phyloP scores from a whole-genome alignment of 805 yeast genomes.

The Sungouiozyma ichnusensis region DNA sequence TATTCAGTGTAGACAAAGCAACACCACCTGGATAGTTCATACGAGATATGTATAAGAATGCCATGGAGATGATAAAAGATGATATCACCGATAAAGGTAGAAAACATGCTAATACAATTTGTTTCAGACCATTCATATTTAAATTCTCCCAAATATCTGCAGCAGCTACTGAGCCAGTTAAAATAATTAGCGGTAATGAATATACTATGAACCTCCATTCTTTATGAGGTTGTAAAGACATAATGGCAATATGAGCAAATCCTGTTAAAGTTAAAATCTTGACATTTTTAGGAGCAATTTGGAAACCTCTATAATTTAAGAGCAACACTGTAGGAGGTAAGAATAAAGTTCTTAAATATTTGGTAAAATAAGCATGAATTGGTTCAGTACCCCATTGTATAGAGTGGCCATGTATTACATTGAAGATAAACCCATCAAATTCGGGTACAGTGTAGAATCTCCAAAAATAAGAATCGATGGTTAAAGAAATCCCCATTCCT shows the following conservation, averaged over 20 bases:
- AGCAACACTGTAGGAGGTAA: constrained; percentile 37
- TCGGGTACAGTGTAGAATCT: constrained; percentile 55
- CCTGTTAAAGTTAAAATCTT: constrained; percentile 43
- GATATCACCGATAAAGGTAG: constrained; percentile 27
- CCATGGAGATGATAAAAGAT: constrained; percentile 34
- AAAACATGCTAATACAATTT: constrained; percentile 23
- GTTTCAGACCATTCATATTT: constrained; percentile 12
- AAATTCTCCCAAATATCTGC: constrained; percentile 30
- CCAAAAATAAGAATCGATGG: constrained; percentile 78
- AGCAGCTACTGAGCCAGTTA: constrained; percentile 56
- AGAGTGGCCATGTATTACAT: constrained; percentile 66
- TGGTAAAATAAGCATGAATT: constrained; percentile 50
- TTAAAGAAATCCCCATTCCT: constrained; percentile 37
- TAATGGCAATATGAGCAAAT: constrained; percentile 42
- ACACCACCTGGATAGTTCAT: constrained; percentile 85
- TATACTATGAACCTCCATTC: constrained; percentile 89
- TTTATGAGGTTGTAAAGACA: constrained; percentile 83
- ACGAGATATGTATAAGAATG: constrained; percentile 53
- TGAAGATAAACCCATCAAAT: constrained; percentile 57
- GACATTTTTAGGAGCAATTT: constrained; percentile 29
- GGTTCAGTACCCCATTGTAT: constrained; percentile 83
- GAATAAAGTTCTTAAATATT: constrained; percentile 33
- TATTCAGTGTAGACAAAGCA: constrained; percentile 50
- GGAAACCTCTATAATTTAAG: constrained; percentile 31
- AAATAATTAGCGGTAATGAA: constrained; percentile 55